Base-by-base conservation (phyloP, 179 eudicot genomes). In the Spinacia oleracea region DNA sequence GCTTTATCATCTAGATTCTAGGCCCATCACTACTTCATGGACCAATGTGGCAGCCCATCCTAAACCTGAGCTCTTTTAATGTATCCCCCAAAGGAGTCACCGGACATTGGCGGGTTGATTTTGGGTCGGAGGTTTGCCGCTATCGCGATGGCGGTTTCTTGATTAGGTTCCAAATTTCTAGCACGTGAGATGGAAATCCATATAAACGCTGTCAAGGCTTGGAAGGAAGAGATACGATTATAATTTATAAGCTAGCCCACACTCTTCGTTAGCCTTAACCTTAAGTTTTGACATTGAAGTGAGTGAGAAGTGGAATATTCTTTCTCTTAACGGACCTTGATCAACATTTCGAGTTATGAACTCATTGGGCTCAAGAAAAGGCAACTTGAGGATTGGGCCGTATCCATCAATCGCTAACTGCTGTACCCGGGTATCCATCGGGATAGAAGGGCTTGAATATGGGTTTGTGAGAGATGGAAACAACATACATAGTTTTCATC, bases 181-280 rank as follows among this genome's bases (percentile, higher is more conserved):
- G 63, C 14, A 65, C 74, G 43, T 6, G 79, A 63, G 2, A 83
- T 45, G 42, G 76, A 60, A 56, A 62, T 79, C 80, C 82, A 79
- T 21, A 83, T 55, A 32, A 83, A n/a, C 0, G 80, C 70, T 2
- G 34, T 40, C 10, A 83, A 45, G 4, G 74, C 77, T 23, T 83
- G 74, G 10, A 75, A 84, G 0, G 93, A 88, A 1, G 88, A 86
- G 27, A 76, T 72, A 0, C 0, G 9, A 16, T 27, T 78, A n/a
- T n/a, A n/a, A n/a, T n/a, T n/a, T n/a, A n/a, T n/a, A 25, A 5
- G 9, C 60, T 55, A 29, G 23, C 0, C 48, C 45, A 43, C 43
- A 51, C 27, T 86, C 80, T 5, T 43, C 21, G 2, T 88, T 89
- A 10, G 85, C 89, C 75, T 63, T 77, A 0, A 84, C 34, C 46